Conservation (phyloP, 202 grass and related monocot genomes). For the Carex sylvatica region DNA sequence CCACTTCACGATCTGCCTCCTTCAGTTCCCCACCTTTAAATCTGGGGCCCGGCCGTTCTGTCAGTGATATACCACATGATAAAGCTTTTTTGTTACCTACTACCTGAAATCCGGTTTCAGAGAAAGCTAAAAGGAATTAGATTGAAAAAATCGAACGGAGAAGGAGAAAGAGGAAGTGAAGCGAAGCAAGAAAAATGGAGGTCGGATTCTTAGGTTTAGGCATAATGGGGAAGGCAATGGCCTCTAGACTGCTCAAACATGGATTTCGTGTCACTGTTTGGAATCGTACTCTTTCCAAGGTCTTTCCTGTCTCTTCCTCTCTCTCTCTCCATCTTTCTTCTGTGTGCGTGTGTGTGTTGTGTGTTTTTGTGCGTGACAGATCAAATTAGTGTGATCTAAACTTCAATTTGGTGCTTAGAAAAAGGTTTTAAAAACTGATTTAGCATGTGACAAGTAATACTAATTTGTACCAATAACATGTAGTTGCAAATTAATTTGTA, state of each 20-base stretch:
- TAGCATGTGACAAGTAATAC: background rate
- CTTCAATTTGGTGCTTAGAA: background rate
- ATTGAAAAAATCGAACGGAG: background rate
- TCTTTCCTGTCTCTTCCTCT: background rate
- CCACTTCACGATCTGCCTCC: too few species aligned
- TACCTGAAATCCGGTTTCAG: background rate
- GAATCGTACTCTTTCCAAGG: conserved; percentile 88
- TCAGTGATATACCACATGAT: background rate
- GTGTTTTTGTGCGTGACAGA: background rate
- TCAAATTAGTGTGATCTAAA: background rate
- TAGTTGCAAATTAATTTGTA: background rate
- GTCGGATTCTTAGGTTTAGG: conserved; percentile 86
- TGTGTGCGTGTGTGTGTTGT: background rate
- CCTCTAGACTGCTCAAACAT: conserved; percentile 65
- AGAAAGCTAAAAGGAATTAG: conserved; percentile 4
- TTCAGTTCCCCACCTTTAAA: too few species aligned
- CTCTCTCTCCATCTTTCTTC: background rate
- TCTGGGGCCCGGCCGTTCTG: too few species aligned
- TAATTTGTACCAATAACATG: background rate
- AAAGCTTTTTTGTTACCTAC: background rate
- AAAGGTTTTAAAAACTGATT: background rate
- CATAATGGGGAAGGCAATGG: conserved; percentile 99
- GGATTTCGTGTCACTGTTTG: conserved; percentile 93
- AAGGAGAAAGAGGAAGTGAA: background rate
- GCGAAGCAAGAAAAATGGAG: conserved; percentile 51